A percentile compares a stretch with the other conserved stretches of the same genome.
Evolutionary conservation across 148 eudicot species (phyloP).

Genomic region (Polygonum maritimum): DNA sequence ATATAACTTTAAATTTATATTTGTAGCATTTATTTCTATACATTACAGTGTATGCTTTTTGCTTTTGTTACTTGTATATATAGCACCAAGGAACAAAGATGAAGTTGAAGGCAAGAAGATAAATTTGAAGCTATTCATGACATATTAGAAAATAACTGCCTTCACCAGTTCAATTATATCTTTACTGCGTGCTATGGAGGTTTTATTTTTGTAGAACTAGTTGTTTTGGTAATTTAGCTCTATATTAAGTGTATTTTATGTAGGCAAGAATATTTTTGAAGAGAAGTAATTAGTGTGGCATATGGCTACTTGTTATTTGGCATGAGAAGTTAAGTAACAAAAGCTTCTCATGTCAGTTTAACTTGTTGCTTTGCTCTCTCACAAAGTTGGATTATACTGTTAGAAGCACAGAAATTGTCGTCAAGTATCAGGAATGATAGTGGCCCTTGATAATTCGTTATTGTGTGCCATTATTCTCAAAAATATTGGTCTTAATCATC

Average conservation of each 20-base stretch:
- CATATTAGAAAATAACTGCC: not conserved
- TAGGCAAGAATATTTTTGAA: not conserved
- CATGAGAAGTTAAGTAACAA: not conserved
- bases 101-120: conserved; percentile 1
- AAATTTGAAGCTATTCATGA: not conserved
- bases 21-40: not conserved
- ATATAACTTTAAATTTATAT: not conserved
- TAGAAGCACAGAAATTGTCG: not conserved
- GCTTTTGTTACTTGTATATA: not conserved
- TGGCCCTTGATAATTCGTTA: not conserved
- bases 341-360: not conserved
- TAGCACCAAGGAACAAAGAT: not conserved
- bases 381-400: not conserved
- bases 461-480: not conserved
- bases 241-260: not conserved
- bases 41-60: not conserved
- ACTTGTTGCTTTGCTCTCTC: not conserved
- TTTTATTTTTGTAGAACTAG: not conserved
- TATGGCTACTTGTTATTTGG: not conserved
- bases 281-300: not conserved
- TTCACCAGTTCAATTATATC: not conserved
- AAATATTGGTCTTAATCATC: not conserved
- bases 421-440: not conserved
- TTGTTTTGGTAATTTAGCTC: not conserved
- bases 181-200: not conserved